Percentiles rank a stretch among this genome's conserved stretches.
Evolutionary conservation across 225 moss, liverwort and hornwort genomes (phyloP).

Genomic region (Physcomitrium patens): DNA sequence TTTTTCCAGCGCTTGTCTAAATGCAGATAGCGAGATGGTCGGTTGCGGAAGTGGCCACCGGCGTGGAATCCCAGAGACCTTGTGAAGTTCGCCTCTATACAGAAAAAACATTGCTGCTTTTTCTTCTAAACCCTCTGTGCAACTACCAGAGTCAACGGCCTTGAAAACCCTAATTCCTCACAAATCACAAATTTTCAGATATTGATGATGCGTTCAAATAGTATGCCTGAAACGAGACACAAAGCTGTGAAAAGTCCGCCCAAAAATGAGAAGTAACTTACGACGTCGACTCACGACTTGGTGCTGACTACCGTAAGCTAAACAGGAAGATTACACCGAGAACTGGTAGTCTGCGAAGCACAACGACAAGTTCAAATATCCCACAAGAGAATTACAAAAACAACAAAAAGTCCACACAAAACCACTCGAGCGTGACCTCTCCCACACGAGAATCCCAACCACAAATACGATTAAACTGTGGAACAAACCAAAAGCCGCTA

Average conservation of each 20-base stretch:
- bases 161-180: constrained; percentile 34
- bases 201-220: too few species aligned
- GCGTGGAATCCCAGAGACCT: constrained; percentile 87
- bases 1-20: constrained; percentile 68
- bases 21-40: constrained; percentile 70
- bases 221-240: constrained; percentile 14
- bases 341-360: constrained; percentile 6
- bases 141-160: constrained; percentile 20
- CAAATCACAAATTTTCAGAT: neutral
- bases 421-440: neutral
- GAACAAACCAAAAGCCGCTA: neutral
- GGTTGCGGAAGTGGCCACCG: constrained; percentile 89
- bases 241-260: neutral
- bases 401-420: neutral
- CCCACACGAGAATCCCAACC: constrained; percentile 1
- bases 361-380: neutral
- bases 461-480: neutral
- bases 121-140: constrained; percentile 27
- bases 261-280: neutral
- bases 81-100: constrained; percentile 93
- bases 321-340: constrained; percentile 4
- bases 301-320: neutral
- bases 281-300: neutral
- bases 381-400: neutral
- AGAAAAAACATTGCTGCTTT: constrained; percentile 79